Evolutionary conservation across 768 basidiomycete species (phyloP).

Genomic region (Fomitopsis pulvina): DNA sequence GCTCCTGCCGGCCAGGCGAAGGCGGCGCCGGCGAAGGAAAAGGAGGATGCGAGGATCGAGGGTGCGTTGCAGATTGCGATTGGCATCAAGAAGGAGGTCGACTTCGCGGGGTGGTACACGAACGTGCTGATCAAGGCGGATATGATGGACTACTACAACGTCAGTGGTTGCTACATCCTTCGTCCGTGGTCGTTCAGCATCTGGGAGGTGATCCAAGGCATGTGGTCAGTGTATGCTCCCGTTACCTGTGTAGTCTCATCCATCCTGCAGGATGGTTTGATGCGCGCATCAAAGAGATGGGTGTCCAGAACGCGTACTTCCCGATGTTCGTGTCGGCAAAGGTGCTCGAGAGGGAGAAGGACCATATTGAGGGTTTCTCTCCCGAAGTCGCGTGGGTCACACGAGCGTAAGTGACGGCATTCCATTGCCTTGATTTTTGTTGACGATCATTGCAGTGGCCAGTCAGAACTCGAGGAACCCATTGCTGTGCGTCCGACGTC

Average conservation of each 20-base stretch:
- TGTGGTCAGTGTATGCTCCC: slow-evolving; percentile 17
- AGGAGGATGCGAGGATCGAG: slow-evolving; percentile 77
- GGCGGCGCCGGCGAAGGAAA: slow-evolving; percentile 40
- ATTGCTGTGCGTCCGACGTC: slow-evolving; percentile 98
- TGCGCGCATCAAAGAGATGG: slow-evolving; percentile 83
- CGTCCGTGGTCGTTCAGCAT: slow-evolving; percentile 97
- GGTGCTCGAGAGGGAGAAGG: slow-evolving; percentile 93
- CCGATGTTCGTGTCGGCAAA: slow-evolving; percentile 96
- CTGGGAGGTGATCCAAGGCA: slow-evolving; percentile 94
- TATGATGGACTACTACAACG: slow-evolving; percentile 98
- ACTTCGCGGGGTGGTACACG: slow-evolving; percentile 93
- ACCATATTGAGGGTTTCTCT: slow-evolving; percentile 98
- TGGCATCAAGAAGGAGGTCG: slow-evolving; percentile 92
- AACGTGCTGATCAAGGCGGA: slow-evolving; percentile 93
- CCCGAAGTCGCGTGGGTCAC: slow-evolving; percentile 99
- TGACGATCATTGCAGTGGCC: slow-evolving; percentile 49
- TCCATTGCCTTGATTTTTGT: not conserved
- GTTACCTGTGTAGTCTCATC: not conserved
- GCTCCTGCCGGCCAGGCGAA: slow-evolving; percentile 25
- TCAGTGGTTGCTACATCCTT: slow-evolving; percentile 97
- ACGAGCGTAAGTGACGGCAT: slow-evolving; percentile 57
- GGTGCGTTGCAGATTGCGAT: slow-evolving; percentile 90
- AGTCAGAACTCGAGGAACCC: slow-evolving; percentile 91
- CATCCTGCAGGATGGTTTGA: slow-evolving; percentile 83
- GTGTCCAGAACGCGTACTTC: slow-evolving; percentile 97